Base-by-base conservation (phyloP, 305 asterid genomes). In the Plantago lanceolata region DNA sequence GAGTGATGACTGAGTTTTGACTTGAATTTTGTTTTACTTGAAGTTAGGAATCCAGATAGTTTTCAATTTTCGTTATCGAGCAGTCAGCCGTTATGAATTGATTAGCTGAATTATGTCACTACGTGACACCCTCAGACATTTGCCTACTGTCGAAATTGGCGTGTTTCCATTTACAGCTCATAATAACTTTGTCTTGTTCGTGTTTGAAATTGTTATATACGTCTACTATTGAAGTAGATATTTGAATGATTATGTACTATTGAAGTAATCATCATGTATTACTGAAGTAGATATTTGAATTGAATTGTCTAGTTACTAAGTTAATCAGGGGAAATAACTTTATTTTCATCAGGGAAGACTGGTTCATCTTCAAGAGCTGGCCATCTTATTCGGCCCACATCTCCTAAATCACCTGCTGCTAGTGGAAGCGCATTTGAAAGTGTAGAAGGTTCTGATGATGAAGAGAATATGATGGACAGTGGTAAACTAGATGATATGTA, bases 361-460 rank as follows among this genome's bases (percentile, higher is more conserved):
- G 68, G 74, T 58, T 64, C 82, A 40, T 64, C 73, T 31, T 68
- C 59, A 73, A 83, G 86, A 73, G 71, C 81, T 45, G 85, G 83
- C 50, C 86, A 76, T 75, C 68, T 79, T 57, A 68, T 85, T 61
- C 80, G 94, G 68, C 85, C 96, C 56, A 80, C 86, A 58, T 89
- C 99, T 77, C 99, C 97, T 31, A 89, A 85, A 75, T 89, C 97
- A 57, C 97, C 99, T 5, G 94, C 78, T 70, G 90, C 87, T 68
- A 84, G 96, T 79, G 93, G 81, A 31, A 86, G 96, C 73, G 97
- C 97, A 59, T 89, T 93, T 79, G 99, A 93, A 72, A 86, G 91
- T 67, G 73, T 87, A 57, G 97, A 90, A 83, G 96, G 84, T 68
- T 89, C 99, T 55, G 97, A 93, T 35, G 99, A 90, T 13, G 99